A percentile compares a stretch with the other conserved stretches of the same genome.
Evolutionary conservation across 176 grass and related monocot species (phyloP).

Genomic region (Guadua angustifolia): DNA sequence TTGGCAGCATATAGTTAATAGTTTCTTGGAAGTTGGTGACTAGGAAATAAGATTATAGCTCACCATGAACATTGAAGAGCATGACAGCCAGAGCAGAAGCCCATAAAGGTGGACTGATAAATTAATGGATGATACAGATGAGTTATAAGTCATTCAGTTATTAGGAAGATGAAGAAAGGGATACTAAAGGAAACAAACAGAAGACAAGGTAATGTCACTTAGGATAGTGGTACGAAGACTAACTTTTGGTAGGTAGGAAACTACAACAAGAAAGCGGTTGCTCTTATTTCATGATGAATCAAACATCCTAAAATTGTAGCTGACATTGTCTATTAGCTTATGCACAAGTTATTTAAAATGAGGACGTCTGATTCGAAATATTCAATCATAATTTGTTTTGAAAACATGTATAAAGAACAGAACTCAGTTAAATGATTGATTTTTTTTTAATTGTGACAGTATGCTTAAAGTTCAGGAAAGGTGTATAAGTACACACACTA

Average conservation of each 20-base stretch:
- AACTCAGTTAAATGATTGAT: background rate
- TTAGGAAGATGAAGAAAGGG: conserved; percentile 17
- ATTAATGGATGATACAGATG: conserved; percentile 28
- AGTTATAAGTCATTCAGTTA: conserved; percentile 31
- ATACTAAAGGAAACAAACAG: conserved; percentile 8
- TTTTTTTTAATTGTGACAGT: background rate
- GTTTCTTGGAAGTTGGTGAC: conserved; percentile 13
- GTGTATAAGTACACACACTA: background rate
- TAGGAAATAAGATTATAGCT: conserved; percentile 42
- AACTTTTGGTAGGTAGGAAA: background rate
- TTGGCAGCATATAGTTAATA: conserved; percentile 20
- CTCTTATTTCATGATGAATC: background rate
- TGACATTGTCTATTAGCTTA: background rate
- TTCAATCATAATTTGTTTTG: background rate
- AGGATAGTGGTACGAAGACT: background rate
- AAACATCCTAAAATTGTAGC: background rate
- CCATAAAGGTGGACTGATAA: conserved; percentile 78
- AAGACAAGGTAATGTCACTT: background rate
- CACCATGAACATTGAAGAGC: conserved; percentile 86
- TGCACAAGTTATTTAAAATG: background rate
- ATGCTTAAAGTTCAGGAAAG: background rate
- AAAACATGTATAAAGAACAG: background rate
- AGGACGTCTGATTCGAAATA: background rate
- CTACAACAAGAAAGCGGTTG: background rate
- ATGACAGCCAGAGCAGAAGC: conserved; percentile 69